Evolutionary conservation across 2,329 filamentous ascomycete genomes (phyloP).

Genomic region (Atkinsonella hypoxylon): DNA sequence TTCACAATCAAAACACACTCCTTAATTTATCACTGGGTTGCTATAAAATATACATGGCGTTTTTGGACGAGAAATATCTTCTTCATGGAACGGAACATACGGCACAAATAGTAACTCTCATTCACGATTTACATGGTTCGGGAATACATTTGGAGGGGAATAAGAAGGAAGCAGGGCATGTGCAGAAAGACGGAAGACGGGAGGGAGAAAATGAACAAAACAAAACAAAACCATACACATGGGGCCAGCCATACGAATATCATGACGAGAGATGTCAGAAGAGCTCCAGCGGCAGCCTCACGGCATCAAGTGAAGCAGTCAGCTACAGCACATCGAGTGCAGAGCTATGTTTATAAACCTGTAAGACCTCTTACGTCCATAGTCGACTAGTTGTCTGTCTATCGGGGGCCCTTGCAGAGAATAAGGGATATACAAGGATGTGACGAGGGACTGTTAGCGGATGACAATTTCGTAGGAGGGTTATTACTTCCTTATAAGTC

Average conservation of each 20-base stretch:
- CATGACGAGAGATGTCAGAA: not conserved
- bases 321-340: not conserved
- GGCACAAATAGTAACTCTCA: not conserved
- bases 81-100: not conserved
- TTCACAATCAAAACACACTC: not conserved
- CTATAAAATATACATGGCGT: not conserved
- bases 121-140: not conserved
- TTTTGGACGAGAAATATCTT: not conserved
- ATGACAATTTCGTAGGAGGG: not conserved
- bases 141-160: not conserved
- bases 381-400: not conserved
- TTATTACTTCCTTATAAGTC: no score
- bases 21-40: no score
- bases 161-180: not conserved
- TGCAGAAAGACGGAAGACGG: no score
- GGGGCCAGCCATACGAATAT: not conserved
- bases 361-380: not conserved
- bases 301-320: not conserved
- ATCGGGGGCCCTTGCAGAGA: not conserved
- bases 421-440: not conserved
- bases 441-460: not conserved
- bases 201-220: not conserved
- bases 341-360: not conserved
- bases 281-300: slow-evolving; percentile 1
- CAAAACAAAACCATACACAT: not conserved